A percentile compares a stretch with the other conserved stretches of the same genome.
These are phyloP conservation scores for Penicillium sp. DNA, from an alignment of 2,329 filamentous ascomycete species.

Conservation along the genomic window DNA sequence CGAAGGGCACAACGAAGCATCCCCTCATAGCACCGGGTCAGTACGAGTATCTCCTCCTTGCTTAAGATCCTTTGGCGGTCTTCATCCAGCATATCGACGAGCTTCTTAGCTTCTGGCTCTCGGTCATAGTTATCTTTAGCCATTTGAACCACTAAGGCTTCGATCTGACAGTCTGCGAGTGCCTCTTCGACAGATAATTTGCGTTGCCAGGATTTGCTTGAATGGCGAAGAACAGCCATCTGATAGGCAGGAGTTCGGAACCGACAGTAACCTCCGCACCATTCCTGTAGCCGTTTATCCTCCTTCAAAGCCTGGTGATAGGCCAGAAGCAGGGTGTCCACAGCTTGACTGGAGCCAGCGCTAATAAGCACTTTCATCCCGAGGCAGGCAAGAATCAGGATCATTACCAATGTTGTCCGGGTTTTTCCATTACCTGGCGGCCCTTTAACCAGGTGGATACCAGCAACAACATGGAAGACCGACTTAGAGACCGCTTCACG, in stretches of 20 bases:
- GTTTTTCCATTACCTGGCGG: slow-evolving; percentile 12
- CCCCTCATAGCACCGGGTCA: neutral
- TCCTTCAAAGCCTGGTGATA: slow-evolving; percentile 1
- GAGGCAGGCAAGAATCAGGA: slow-evolving; percentile 5
- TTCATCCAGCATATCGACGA: neutral
- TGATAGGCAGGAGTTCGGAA: neutral
- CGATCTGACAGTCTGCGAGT: slow-evolving; percentile 1
- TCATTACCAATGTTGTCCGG: slow-evolving; percentile 5
- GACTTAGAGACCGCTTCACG: slow-evolving; percentile 1
- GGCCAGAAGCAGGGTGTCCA: slow-evolving; percentile 5
- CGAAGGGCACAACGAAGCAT: neutral
- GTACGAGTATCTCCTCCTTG: neutral
- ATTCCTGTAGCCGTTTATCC: neutral
- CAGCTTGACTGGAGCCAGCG: slow-evolving; percentile 7
- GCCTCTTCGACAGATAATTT: neutral
- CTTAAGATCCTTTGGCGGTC: neutral
- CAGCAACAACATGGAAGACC: neutral
- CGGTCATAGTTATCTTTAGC: neutral
- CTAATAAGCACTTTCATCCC: slow-evolving; percentile 3
- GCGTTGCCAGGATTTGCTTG: neutral
- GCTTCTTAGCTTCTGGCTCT: neutral
- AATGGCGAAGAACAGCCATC: neutral
- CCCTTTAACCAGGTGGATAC: slow-evolving; percentile 6
- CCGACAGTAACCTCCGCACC: neutral
- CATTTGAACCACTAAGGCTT: neutral